phyloP scores from a whole-genome alignment of 805 yeast genomes.

The Candida krabiensis region DNA sequence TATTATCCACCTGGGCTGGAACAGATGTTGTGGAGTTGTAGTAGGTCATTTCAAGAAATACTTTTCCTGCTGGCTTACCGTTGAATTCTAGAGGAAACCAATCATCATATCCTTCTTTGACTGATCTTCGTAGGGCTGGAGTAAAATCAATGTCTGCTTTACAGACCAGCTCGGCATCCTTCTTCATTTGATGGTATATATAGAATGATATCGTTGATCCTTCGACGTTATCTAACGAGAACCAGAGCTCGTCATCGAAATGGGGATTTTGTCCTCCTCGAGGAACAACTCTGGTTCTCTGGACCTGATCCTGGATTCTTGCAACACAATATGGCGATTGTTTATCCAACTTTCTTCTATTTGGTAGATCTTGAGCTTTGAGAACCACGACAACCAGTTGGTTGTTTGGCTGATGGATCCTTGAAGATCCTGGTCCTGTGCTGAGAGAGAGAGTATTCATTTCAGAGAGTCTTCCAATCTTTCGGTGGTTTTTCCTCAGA shows the following conservation, averaged over 20 bases:
- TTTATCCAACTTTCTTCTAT: slow-evolving; percentile 82
- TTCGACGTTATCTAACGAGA: slow-evolving; percentile 61
- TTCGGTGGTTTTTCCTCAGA: too few species aligned
- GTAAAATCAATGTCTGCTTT: slow-evolving; percentile 76
- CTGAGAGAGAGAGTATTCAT: slow-evolving; percentile 6
- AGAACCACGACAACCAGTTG: slow-evolving; percentile 73
- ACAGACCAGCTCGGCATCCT: slow-evolving; percentile 85
- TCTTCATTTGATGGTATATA: slow-evolving; percentile 80
- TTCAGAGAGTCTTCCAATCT: too few species aligned
- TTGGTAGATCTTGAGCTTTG: slow-evolving; percentile 84
- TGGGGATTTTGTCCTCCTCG: slow-evolving; percentile 95
- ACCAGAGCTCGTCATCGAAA: slow-evolving; percentile 78
- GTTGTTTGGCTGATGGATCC: slow-evolving; percentile 36
- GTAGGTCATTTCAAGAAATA: slow-evolving; percentile 89
- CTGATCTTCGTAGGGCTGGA: slow-evolving; percentile 64
- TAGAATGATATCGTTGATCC: slow-evolving; percentile 67
- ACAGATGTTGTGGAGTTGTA: slow-evolving; percentile 53
- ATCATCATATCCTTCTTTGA: slow-evolving; percentile 74
- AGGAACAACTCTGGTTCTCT: slow-evolving; percentile 71
- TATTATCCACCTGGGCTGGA: slow-evolving; percentile 28
- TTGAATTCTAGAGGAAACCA: slow-evolving; percentile 77
- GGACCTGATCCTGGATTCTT: slow-evolving; percentile 78
- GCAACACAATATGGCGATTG: slow-evolving; percentile 90
- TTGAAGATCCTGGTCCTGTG: slow-evolving; percentile 6
- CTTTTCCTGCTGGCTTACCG: slow-evolving; percentile 80